Evolutionary conservation across 169 alveolate genomes (phyloP), one percentile per base, ranked within the genome.

Genomic region (Cryptosporidium viatorum): DNA sequence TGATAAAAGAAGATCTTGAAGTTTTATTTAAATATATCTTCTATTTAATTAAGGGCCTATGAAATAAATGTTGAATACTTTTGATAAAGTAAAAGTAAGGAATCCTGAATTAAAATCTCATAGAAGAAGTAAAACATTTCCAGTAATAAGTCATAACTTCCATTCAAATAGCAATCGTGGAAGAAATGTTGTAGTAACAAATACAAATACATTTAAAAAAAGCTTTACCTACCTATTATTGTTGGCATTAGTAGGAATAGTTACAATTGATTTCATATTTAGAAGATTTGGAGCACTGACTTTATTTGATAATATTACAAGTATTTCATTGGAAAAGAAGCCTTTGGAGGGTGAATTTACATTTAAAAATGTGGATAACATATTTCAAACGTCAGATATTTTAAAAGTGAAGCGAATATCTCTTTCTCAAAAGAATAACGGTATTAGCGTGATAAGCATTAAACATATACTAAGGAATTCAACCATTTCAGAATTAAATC

Each of bases 61-160:
- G 59, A 14, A 35, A 70, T 70, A 41, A 45, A 48, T 41, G 65
- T 70, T 35, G 45, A 45, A 29, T 43, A 14, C 65, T 5, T 26
- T 31, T 70, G 65, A 43, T n/a, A 70, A 70, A 45, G 21, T 45
- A 12, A 70, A 0, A 70, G 41, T 23, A 14, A 45, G 84, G 6
- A 37, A 35, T 43, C 5, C 51, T 14, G 71, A 59, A 59, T 37
- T 33, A 12, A 74, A 59, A 14, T 33, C 71, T 10, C 89, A 80
- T 33, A 62, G 75, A 80, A 80, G 89, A 39, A 80, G 89, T 41
- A 80, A 59, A 41, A 80, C 89, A 14, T 41, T 80, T 65, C 89
- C 89, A 23, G 59, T 18, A 26, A 62, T 80, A 43, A 50, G 26
- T n/a, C 65, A 50, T 14, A n/a, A 7, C 21, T 21, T 55, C 16